Conservation (phyloP, 169 alveolate species). For the Eimeria falciformis region DNA sequence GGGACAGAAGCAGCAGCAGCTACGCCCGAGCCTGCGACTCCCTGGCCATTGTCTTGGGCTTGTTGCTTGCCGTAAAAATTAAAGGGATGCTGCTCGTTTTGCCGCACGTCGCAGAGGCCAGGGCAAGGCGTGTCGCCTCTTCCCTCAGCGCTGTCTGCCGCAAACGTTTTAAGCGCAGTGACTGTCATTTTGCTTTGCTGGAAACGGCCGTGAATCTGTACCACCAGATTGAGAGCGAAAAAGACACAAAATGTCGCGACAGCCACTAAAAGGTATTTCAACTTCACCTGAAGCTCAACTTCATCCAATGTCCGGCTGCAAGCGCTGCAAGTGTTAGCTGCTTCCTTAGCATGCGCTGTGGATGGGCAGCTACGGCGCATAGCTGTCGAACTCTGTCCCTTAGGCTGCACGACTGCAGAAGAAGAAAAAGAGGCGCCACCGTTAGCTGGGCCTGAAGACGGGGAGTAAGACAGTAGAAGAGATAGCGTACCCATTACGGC, state of each 20-base stretch:
- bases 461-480: slow-evolving; percentile 51
- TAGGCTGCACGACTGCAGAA: not conserved
- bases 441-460: not conserved
- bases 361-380: slow-evolving; percentile 1
- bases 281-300: slow-evolving; percentile 44
- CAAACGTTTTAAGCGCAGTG: slow-evolving; percentile 38
- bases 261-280: slow-evolving; percentile 52
- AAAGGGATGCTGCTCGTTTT: not conserved
- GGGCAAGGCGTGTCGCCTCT: not conserved
- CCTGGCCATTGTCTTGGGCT: not conserved
- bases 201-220: slow-evolving; percentile 67
- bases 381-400: not conserved
- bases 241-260: slow-evolving; percentile 48
- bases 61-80: too few species aligned
- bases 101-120: not conserved
- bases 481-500: slow-evolving; percentile 70
- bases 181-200: slow-evolving; percentile 61
- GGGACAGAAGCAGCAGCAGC: not conserved
- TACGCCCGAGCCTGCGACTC: not conserved
- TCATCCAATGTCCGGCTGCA: slow-evolving; percentile 48
- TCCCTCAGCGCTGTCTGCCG: not conserved
- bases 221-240: slow-evolving; percentile 48
- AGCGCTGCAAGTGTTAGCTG: not conserved
- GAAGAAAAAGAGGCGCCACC: not conserved
- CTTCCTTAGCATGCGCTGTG: not conserved